A percentile compares a stretch with the other conserved stretches of the same genome.
phyloP scores from a whole-genome alignment of 768 basidiomycete genomes.

The Rhodosporidiobolus odoratus region DNA sequence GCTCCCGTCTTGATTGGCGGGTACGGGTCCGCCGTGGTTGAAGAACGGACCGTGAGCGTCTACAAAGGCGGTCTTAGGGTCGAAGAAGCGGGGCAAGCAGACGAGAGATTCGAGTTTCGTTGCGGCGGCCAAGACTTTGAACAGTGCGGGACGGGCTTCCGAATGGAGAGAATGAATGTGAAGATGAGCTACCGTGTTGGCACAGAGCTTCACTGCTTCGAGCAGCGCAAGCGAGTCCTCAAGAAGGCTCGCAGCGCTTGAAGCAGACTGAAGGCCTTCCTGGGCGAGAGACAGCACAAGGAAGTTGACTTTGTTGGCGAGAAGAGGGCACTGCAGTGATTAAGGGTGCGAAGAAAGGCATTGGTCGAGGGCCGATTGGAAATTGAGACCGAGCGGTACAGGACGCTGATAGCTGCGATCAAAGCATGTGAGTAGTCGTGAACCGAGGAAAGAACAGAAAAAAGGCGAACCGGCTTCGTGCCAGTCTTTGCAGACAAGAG shows the following conservation, averaged over 20 bases:
- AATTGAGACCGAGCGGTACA: conserved; percentile 16
- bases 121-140: neutral
- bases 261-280: neutral
- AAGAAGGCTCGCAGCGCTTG: neutral
- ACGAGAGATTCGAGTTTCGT: neutral
- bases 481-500: too few relatives aligned
- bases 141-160: neutral
- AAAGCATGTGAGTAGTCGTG: too few relatives aligned
- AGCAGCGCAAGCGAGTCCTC: conserved; percentile 6
- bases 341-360: neutral
- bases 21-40: neutral
- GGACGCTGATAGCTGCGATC: conserved; percentile 3
- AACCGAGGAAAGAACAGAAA: too few relatives aligned
- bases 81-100: conserved; percentile 7
- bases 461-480: too few relatives aligned
- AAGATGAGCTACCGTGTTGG: neutral
- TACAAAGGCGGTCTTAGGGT: too few relatives aligned
- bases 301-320: neutral
- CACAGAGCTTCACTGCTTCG: neutral
- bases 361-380: neutral
- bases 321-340: neutral
- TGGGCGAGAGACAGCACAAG: conserved; percentile 8
- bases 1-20: neutral
- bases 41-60: neutral
- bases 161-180: conserved; percentile 10